These are phyloP conservation scores for Yarrowia porcina DNA, from an alignment of 805 yeast species.

Conservation along the genomic window DNA sequence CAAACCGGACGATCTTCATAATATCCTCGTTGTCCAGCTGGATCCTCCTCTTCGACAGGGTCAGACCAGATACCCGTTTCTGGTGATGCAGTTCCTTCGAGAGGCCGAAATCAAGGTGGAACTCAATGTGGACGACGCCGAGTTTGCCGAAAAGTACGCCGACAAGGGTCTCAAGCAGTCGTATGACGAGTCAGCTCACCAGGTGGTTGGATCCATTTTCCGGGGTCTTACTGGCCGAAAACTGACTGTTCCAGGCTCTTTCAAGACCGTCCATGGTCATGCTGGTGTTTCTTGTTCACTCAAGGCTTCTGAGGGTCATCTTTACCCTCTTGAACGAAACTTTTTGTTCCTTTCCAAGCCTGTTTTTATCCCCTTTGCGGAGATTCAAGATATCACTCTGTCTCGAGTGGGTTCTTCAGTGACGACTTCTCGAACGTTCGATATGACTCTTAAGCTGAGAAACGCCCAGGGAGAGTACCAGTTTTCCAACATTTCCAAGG, in stretches of 20 bases:
- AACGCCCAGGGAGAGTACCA: slow-evolving; percentile 67
- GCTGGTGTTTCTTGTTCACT: slow-evolving; percentile 89
- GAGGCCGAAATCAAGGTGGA: slow-evolving; percentile 92
- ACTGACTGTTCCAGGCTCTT: slow-evolving; percentile 80
- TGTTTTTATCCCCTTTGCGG: slow-evolving; percentile 81
- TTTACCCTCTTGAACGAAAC: slow-evolving; percentile 90
- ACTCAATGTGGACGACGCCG: slow-evolving; percentile 78
- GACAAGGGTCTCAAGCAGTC: slow-evolving; percentile 60
- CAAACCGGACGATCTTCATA: slow-evolving; percentile 89
- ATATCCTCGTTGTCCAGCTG: slow-evolving; percentile 80
- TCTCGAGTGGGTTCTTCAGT: slow-evolving; percentile 84
- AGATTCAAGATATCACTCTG: slow-evolving; percentile 70
- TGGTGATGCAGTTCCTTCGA: slow-evolving; percentile 81
- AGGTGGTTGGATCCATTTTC: slow-evolving; percentile 82
- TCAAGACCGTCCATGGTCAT: slow-evolving; percentile 68
- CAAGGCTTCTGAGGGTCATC: slow-evolving; percentile 91
- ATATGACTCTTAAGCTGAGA: slow-evolving; percentile 72
- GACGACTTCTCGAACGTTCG: slow-evolving; percentile 83
- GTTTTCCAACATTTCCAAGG: slow-evolving; percentile 85
- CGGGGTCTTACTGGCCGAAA: slow-evolving; percentile 87
- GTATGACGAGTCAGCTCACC: slow-evolving; percentile 80
- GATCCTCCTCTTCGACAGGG: slow-evolving; percentile 99
- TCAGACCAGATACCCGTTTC: slow-evolving; percentile 90
- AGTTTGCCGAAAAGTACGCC: slow-evolving; percentile 69
- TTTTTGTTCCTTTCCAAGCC: slow-evolving; percentile 91